Base-by-base conservation (phyloP, 345 rosid species). In the Aethionema arabicum region DNA sequence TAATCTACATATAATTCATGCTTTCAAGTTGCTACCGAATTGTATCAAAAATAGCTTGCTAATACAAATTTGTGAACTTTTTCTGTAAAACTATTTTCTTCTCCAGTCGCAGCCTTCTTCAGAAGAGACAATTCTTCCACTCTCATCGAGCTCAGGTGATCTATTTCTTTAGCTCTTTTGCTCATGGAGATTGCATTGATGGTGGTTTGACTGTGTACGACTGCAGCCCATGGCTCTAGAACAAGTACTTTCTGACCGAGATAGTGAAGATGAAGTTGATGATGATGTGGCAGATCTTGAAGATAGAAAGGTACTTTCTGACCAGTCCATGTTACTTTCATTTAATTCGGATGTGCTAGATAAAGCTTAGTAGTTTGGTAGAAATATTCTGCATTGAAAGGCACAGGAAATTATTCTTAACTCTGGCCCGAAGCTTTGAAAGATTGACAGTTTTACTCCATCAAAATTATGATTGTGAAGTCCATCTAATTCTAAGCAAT, bases 211-310 rank as follows among this genome's bases (percentile, higher is more conserved):
- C 47, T 21, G 11, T 64, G 68, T 63, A 31, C 60, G 38, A 61
- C 67, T 66, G 58, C 69, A 95, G 97, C 91, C 96, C 63, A 95
- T 95, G 99, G 92, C 78, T n/a, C 43, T 74, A 61, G 97, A 86
- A 74, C 97, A 95, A 81, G 97, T 90, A 57, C 77, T 79, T 75
- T 95, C 96, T 1, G 97, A 90, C 74, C 82, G 85, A 67, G 99
- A 95, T 67, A 95, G 97, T 58, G 99, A 95, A 78, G 99, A 95
- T 74, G 99, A 95, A 78, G 96, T 90, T 27, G 99, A 90, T 67
- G 99, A 95, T 64, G 99, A 90, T 76, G 97, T 95, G 72, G 99
- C 99, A 30, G 97, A 95, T 75, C 83, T 90, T 72, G 99, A 95
- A 81, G 99, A 95, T 75, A 83, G 86, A 76, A 80, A 97, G 88